Evolutionary conservation across 179 eudicot species (phyloP).

Genomic region (Patellifolia procumbens): DNA sequence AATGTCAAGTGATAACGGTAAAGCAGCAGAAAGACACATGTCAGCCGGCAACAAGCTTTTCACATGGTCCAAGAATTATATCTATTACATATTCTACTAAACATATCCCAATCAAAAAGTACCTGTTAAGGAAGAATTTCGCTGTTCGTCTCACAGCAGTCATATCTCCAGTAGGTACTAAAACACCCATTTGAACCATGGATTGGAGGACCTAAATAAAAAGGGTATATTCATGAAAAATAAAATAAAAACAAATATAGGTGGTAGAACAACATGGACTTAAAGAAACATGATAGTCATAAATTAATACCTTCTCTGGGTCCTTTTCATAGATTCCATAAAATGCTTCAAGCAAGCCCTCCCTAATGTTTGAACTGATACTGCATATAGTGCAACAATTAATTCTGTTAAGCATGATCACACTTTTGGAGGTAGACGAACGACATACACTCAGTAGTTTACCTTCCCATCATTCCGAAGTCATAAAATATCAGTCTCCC

Average conservation of each 20-base stretch:
- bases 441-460: not conserved
- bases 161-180: constrained; percentile 98
- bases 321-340: constrained; percentile 99
- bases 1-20: constrained; percentile 11
- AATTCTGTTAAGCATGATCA: constrained; percentile 1
- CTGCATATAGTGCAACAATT: constrained; percentile 48
- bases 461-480: constrained; percentile 99
- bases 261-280: constrained; percentile 1
- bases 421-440: constrained; percentile 3
- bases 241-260: not conserved
- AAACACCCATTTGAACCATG: constrained; percentile 97
- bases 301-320: constrained; percentile 70
- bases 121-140: constrained; percentile 91
- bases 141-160: constrained; percentile 97
- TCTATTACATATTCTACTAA: not conserved
- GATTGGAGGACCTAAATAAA: constrained; percentile 81
- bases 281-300: not conserved
- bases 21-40: not conserved
- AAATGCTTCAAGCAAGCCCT: constrained; percentile 87
- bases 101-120: constrained; percentile 1
- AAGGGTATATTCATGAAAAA: constrained; percentile 9
- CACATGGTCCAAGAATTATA: not conserved
- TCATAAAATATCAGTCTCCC: constrained; percentile 98
- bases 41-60: not conserved
- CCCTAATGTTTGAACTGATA: constrained; percentile 90